Evolutionary conservation across 2,329 filamentous ascomycete species (phyloP), one percentile per base, ranked within the genome.

Genomic region (Talaromyces islandicus): DNA sequence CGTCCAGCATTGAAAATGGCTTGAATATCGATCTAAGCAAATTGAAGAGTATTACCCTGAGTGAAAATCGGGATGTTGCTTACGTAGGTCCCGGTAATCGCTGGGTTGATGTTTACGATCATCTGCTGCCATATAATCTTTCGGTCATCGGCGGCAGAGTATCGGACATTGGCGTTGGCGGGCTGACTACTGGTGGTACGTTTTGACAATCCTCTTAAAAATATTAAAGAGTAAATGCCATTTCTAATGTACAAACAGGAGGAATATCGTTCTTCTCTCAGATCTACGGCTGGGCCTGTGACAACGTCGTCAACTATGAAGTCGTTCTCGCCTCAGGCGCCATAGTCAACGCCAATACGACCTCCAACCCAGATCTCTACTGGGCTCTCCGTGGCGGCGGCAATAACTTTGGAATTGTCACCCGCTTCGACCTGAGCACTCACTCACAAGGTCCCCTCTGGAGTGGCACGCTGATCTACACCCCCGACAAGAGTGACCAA

Each of bases 371-470:
- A 1, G 75, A 78, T 54, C 69, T 79, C 0, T 79, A 71, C 64
- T 77, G 70, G 68, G 76, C 76, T 6, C 65, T 78, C 6, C 68
- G 71, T 12, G 77, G 77, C 10, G 77, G 77, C 11, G 73, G 73
- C 30, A 73, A 71, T 64, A 76, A 76, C 60, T 70, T 76, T 57
- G 70, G 65, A 27, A 67, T 77, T 46, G 72, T 77, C 58, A 75
- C 78, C 17, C 69, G 66, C 10, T 76, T 76, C 60, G 73, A 78
- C 24, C 66, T 81, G 14, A 68, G 69, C 12, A 75, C 76, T 0
- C 72, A 75, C 52, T 67, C 71, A 1, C 73, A 68, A 7, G 73
- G 71, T 12, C 32, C 69, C 1, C 68, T 81, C 56, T 78, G 75
- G 72, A 77, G 75, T 35, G 75, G 76, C 7, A 58, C 68, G 4